Base-by-base conservation (phyloP, 331 rosid genomes). In the Arachis monticola region DNA sequence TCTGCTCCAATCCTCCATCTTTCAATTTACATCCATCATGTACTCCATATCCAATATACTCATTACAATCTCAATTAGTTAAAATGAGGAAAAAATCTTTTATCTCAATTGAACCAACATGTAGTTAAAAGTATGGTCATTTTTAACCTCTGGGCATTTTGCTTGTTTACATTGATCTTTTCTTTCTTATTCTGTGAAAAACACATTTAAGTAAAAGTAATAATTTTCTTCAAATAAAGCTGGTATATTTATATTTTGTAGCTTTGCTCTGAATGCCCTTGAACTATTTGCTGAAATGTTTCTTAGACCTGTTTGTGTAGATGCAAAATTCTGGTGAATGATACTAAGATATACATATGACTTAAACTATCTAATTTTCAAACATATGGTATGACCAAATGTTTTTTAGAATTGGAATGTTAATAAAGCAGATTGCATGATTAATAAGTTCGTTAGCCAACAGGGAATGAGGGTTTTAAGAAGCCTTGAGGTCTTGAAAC, bases 401-500 rank as follows among this genome's bases (percentile, higher is more conserved):
- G 10, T 22, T 14, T 59, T 48, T 35, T 14, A 59, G 45, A 57
- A 32, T 31, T 41, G 10, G 44, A 55, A 31, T 67, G 70, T 32
- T 32, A 41, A 40, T 30, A 62, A 27, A 52, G 40, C n/a, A 75
- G 30, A 9, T 62, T 22, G 30, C 60, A 60, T 56, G 60, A 75
- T 59, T 76, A 11, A 69, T 51, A 59, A 42, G 22, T 83, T 67
- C 67, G 42, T 11, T 48, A 22, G 31, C 77, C 45, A 65, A 61
- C 85, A 90, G 90, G 85, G 52, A 73, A 85, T 89, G 93, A 84
- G 85, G 75, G 79, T 73, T 70, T 73, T 64, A 6, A 78, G 85
- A 82, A 83, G 53, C 59, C 95, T 88, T 44, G 88, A 88, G 85
- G 91, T 90, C 47, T 88, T 91, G 92, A 93, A 86, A 82, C 74